Evolutionary conservation across 2,329 filamentous ascomycete species (phyloP), one percentile per base, ranked within the genome.

Genomic region (Colletotrichum lindemuthianum): DNA sequence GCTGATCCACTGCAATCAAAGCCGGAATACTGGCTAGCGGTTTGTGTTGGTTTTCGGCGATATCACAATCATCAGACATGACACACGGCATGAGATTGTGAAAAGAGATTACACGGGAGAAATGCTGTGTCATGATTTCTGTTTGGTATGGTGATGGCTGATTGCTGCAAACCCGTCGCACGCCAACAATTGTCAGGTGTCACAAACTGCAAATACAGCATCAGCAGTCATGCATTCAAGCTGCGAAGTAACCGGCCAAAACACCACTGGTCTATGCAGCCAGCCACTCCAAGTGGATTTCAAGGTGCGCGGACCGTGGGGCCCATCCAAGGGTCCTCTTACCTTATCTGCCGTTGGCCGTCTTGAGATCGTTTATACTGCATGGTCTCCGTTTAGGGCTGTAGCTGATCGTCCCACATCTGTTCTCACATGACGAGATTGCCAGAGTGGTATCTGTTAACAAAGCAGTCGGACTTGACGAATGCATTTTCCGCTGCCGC

Each of bases 311-410:
- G 41, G 47, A 5, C 40, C 59, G 55, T 45, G 41, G 33, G 53
- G 59, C 10, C 53, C 40, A 34, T 45, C 40, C 41, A 45, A 36
- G 57, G 40, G 13, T 32, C 47, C 54, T 44, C 43, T 12, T 44
- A 44, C 44, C 34, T 51, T 44, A 49, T 55, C 44, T 63, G 16
- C 59, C n/a, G 52, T 40, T 41, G 39, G 47, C 16, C 53, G 33
- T 55, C 24, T 60, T 33, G 50, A 60, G 40, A 60, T 60, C 59
- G 47, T 33, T 47, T 13, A 6, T 24, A 33, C 15, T 52, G 59
- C 54, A 63, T 63, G 59, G 59, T 63, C 59, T 59, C 40, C 54
- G 47, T 44, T 54, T n/a, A 8, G 59, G 59, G 53, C 32, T 9
- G 34, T 40, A 3, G 8, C 39, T 34, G 45, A 40, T 16, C 45